phyloP scores from a whole-genome alignment of 1,284 basidiomycete genomes.

The Ceratobasidium sp. region DNA sequence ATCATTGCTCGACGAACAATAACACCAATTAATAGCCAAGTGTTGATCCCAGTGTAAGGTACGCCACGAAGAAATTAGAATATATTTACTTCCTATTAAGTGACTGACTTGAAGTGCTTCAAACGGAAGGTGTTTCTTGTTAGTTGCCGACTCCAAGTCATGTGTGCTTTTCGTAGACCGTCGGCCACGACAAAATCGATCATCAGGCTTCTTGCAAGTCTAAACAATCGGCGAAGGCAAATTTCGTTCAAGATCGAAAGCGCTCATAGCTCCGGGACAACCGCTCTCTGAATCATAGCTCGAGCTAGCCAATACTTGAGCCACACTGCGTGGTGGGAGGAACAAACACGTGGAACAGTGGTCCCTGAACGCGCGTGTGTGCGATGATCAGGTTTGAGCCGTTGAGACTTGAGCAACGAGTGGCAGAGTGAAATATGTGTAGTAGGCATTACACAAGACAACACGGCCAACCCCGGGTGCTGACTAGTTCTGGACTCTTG shows the following conservation, averaged over 20 bases:
- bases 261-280: conserved; percentile 18
- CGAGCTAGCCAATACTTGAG: conserved; percentile 19
- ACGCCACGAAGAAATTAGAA: no score
- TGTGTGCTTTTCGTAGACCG: no score
- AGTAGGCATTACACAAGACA: no score
- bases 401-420: neutral
- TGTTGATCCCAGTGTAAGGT: no score
- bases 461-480: no score
- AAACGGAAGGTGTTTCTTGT: no score
- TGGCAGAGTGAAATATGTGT: no score
- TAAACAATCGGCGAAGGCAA: neutral
- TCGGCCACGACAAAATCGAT: neutral
- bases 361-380: neutral
- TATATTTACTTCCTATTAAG: no score
- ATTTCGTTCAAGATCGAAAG: neutral
- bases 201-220: neutral
- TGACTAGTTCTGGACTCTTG: neutral
- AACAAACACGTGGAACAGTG: conserved; percentile 6
- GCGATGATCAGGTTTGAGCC: neutral
- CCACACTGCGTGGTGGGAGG: neutral
- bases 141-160: no score
- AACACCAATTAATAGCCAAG: no score
- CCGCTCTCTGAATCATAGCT: conserved; percentile 9
- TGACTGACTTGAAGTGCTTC: no score
- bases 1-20: no score